These are phyloP conservation scores for Austroboletus niveus DNA, from an alignment of 1,284 basidiomycete species.

Conservation along the genomic window DNA sequence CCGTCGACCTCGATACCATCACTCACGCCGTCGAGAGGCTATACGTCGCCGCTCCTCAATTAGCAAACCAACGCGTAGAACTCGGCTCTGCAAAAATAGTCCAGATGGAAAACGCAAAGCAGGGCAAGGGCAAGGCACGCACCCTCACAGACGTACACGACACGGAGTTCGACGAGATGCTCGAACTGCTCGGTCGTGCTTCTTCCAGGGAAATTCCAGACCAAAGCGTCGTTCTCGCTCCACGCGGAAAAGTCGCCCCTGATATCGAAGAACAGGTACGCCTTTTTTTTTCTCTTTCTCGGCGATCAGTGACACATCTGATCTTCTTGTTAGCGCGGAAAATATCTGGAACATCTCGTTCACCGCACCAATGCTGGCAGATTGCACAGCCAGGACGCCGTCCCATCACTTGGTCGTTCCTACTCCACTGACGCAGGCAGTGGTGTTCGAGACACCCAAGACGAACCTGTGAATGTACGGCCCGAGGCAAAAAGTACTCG, in stretches of 20 bases:
- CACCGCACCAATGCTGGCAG: conserved; percentile 66
- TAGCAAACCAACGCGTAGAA: conserved; percentile 85
- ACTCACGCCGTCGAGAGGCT: conserved; percentile 84
- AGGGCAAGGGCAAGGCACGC: conserved; percentile 45
- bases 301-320: not conserved
- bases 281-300: not conserved
- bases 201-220: conserved; percentile 62
- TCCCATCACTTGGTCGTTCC: conserved; percentile 8
- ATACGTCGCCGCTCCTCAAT: conserved; percentile 78
- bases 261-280: conserved; percentile 61
- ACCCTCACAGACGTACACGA: conserved; percentile 27
- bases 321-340: conserved; percentile 48
- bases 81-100: conserved; percentile 64
- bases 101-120: conserved; percentile 59
- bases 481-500: conserved; percentile 5
- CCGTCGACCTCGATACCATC: conserved; percentile 79
- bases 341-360: conserved; percentile 68
- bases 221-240: conserved; percentile 62
- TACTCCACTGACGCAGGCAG: conserved; percentile 1
- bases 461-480: conserved; percentile 1
- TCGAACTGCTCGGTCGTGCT: conserved; percentile 71
- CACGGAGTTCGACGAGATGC: conserved; percentile 66
- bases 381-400: conserved; percentile 70
- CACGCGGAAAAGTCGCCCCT: conserved; percentile 49
- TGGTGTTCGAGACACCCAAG: not conserved